Conservation (phyloP, 1,284 basidiomycete species). For the Mycena sp. region DNA sequence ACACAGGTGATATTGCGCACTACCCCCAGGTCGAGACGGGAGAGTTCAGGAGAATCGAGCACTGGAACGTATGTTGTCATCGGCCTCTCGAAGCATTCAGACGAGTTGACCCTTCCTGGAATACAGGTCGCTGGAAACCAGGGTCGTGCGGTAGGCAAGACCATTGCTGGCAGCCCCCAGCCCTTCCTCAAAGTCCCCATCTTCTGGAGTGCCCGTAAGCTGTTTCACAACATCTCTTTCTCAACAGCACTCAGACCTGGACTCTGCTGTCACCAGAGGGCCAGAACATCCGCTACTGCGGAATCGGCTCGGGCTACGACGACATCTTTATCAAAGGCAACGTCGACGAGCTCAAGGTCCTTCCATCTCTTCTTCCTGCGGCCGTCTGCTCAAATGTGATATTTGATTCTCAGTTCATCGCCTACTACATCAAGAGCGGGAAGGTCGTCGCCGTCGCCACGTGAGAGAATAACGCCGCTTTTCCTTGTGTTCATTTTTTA, state of each 20-base stretch:
- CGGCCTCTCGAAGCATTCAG: neutral
- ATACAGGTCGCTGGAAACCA: constrained; percentile 84
- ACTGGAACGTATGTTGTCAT: constrained; percentile 82
- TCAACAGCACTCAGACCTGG: neutral
- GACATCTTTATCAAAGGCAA: constrained; percentile 84
- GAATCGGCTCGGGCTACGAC: constrained; percentile 74
- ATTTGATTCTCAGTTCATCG: too few species aligned
- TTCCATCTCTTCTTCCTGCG: neutral
- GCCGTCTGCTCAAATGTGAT: too few species aligned
- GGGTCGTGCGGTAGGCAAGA: constrained; percentile 84
- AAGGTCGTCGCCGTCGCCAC: constrained; percentile 86
- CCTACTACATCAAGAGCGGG: constrained; percentile 85
- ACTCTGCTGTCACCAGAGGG: constrained; percentile 42
- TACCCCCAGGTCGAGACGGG: constrained; percentile 73
- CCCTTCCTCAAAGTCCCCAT: constrained; percentile 84
- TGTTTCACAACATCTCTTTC: neutral
- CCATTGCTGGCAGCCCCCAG: constrained; percentile 72
- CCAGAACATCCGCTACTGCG: constrained; percentile 80
- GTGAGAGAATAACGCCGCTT: constrained; percentile 41
- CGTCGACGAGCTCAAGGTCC: constrained; percentile 81
- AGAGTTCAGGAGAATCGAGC: constrained; percentile 77
- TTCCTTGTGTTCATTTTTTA: constrained; percentile 1
- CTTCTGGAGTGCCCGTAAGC: constrained; percentile 89
- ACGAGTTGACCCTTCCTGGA: constrained; percentile 29
- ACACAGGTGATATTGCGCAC: constrained; percentile 82